Evolutionary conservation across 768 basidiomycete genomes (phyloP).

Genomic region (Sutorius australiensis): DNA sequence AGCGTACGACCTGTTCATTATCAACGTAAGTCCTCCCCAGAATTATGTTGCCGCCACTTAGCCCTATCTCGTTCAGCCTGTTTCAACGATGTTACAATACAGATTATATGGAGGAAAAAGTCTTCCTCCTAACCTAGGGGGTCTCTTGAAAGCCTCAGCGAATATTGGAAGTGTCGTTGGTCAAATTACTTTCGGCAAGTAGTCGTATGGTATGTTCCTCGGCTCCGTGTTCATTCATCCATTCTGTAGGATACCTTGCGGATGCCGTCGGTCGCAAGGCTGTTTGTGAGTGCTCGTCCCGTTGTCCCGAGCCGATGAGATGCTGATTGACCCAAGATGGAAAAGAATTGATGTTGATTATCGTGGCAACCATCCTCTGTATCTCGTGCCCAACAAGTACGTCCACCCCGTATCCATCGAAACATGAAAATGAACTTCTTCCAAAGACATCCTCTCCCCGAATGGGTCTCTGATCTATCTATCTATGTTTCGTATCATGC

Average conservation of each 20-base stretch:
- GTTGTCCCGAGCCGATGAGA: background rate
- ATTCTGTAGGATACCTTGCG: slow-evolving; percentile 51
- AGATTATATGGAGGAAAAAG: slow-evolving; percentile 50
- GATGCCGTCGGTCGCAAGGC: slow-evolving; percentile 68
- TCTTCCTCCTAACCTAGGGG: slow-evolving; percentile 54
- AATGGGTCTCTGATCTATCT: slow-evolving; percentile 58
- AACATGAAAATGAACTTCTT: background rate
- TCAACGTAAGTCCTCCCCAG: slow-evolving; percentile 44
- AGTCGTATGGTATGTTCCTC: too few relatives aligned
- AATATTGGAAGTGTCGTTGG: slow-evolving; percentile 74
- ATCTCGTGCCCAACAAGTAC: slow-evolving; percentile 61
- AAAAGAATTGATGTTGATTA: slow-evolving; percentile 78
- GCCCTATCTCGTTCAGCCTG: slow-evolving; percentile 40
- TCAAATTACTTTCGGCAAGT: slow-evolving; percentile 57
- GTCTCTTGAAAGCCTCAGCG: slow-evolving; percentile 62
- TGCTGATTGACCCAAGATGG: slow-evolving; percentile 45
- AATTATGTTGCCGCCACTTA: background rate
- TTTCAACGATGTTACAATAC: slow-evolving; percentile 64
- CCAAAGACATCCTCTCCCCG: slow-evolving; percentile 48
- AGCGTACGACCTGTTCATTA: slow-evolving; percentile 72
- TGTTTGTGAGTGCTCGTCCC: slow-evolving; percentile 41
- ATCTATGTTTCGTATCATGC: slow-evolving; percentile 61
- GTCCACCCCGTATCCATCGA: background rate
- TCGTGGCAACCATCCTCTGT: slow-evolving; percentile 69
- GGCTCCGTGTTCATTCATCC: too few relatives aligned